Conservation (phyloP, 495 filamentous ascomycete species). For the Chaetomium fimeti region DNA sequence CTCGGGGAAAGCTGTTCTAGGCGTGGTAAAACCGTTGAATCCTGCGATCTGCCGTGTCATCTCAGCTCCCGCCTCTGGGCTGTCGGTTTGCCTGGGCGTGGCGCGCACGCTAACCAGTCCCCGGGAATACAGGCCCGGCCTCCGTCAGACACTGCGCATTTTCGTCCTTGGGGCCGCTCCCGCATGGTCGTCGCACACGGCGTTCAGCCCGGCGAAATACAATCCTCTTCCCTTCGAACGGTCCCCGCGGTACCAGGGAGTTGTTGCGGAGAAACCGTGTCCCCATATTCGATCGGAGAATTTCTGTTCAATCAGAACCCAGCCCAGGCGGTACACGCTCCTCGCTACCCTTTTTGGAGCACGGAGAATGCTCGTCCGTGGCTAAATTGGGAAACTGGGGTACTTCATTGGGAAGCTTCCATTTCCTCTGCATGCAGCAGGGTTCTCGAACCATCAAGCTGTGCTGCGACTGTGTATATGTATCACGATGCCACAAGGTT, state of each 20-base stretch:
- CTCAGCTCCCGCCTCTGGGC: too few species aligned
- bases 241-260: slow-evolving; percentile 11
- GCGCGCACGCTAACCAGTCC: too few species aligned
- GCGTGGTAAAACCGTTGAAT: slow-evolving; percentile 17
- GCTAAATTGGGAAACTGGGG: slow-evolving; percentile 11
- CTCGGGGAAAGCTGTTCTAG: slow-evolving; percentile 4
- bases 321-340: slow-evolving; percentile 18
- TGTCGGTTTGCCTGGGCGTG: too few species aligned
- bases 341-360: slow-evolving; percentile 28
- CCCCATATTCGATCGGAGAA: slow-evolving; percentile 23
- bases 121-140: slow-evolving; percentile 22
- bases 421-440: slow-evolving; percentile 5
- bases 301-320: slow-evolving; percentile 23
- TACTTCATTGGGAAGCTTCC: slow-evolving; percentile 3
- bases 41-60: too few species aligned
- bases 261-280: slow-evolving; percentile 16
- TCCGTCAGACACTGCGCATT: slow-evolving; percentile 11
- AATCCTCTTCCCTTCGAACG: slow-evolving; percentile 1
- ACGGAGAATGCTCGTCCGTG: slow-evolving; percentile 32
- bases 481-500: slow-evolving; percentile 7
- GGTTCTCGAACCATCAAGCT: neutral
- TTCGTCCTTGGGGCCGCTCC: neutral
- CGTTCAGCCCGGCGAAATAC: slow-evolving; percentile 14
- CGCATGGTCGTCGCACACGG: slow-evolving; percentile 8
- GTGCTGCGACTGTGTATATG: neutral